Evolutionary conservation across 73 alveolate species (phyloP).

Genomic region (Durusdinium trenchii): DNA sequence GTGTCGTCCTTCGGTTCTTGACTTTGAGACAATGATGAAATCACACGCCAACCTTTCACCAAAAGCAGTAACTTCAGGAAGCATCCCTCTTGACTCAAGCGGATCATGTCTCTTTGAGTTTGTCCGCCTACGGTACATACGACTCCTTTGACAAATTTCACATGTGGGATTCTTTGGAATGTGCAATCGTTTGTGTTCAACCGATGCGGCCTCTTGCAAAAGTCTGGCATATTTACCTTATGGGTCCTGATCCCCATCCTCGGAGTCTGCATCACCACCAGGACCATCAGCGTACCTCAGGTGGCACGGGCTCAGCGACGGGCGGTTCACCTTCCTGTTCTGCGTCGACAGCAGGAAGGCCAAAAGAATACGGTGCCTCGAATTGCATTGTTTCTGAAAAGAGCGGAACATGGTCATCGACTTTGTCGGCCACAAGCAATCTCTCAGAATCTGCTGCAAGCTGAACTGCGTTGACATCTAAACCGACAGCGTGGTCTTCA

Average conservation of each 20-base stretch:
- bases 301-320: neutral
- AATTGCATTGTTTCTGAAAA: neutral
- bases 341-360: neutral
- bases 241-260: neutral
- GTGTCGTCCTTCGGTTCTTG: neutral
- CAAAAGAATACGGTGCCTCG: neutral
- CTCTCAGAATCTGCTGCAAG: neutral
- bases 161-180: slow-evolving; percentile 13
- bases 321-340: neutral
- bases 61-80: neutral
- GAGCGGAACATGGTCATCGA: slow-evolving; percentile 2
- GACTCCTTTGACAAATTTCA: neutral
- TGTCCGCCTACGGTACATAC: neutral
- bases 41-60: slow-evolving; percentile 12
- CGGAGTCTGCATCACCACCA: neutral
- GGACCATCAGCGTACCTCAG: neutral
- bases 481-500: neutral
- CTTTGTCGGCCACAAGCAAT: neutral
- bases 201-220: neutral
- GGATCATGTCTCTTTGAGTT: neutral
- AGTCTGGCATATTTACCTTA: neutral
- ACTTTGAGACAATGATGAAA: neutral
- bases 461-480: neutral
- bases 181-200: neutral
- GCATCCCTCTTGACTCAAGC: neutral